Evolutionary conservation across 148 eudicot genomes (phyloP), one percentile per base, ranked within the genome.

Genomic region (Drosera capensis): DNA sequence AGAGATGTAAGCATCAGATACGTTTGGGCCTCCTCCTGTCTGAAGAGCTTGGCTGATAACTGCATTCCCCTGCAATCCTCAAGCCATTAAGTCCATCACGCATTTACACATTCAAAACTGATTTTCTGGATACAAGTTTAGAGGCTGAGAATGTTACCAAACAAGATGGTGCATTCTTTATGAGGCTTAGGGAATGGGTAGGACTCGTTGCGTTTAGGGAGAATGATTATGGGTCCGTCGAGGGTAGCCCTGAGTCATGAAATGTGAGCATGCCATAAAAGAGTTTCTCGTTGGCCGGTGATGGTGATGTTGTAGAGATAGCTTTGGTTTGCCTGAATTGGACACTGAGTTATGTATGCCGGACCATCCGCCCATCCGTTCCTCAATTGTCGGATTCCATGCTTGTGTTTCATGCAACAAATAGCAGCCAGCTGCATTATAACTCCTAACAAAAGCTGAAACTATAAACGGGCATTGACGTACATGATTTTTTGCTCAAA

Each of bases 301-400:
- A 71, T 62, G 23, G 70, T 75, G 57, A 56, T 70, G 56, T 71
- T 71, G 54, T 71, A 75, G 1, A 67, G 71, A 49, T 71, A 75
- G 25, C 61, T 54, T 53, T 67, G 73, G 11, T 75, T 75, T 0
- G 70, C 70, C 57, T 63, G 75, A 5, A 74, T 70, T 1, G 80
- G 80, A 42, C 79, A 74, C 19, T 74, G 75, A 14, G 79, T 59
- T 37, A 66, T 57, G 14, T 74, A 74, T 40, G 75, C 72, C 1
- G 79, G 79, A 12, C 79, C 79, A 30, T 73, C 79, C 8, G 79
- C 79, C 79, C 79, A 74, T 40, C 75, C 80, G 17, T 62, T 75
- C 60, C 55, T 46, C 2, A 75, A 43, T 14, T 75, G 80, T 43
- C 73, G 45, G 35, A 75, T 60, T 7, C 80, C 77, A 55, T 75